Evolutionary conservation across 1,284 basidiomycete genomes (phyloP), one percentile per base, ranked within the genome.

Genomic region (Leccinum colubrinum): DNA sequence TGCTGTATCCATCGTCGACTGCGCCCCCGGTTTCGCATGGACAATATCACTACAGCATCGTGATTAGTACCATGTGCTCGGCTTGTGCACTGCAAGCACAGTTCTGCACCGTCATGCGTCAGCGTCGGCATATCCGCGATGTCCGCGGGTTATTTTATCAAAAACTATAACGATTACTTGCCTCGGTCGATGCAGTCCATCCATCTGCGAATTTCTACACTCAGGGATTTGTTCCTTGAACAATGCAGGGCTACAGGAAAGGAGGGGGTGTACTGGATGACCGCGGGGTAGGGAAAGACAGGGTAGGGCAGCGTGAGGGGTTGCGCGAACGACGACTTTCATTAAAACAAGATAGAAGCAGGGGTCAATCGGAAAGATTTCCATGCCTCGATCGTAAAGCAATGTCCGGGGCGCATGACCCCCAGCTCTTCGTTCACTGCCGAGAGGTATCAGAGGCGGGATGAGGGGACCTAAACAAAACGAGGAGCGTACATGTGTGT

Each of bases 1-100:
- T 43, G 41, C 41, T 43, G 41, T 43, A 43, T 41, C 6, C 39
- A 30, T 30, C 30, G 30, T 43, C 12, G 41, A 43, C 41, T 43
- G n/a, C n/a, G 41, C 41, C n/a, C 15, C 41, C 41, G 41, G n/a
- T 43, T 43, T n/a, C n/a, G 9, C 8, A 43, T 17, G 41, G n/a
- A 17, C 48, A 22, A 50, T 14, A 25, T 25, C n/a, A 41, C 15
- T 25, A 9, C 9, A 3, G n/a, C 58, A 7, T 72, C 60, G 92
- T 95, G 62, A 95, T 91, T 37, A 95, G 78, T 7, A 96, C 79
- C 83, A 89, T 95, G 73, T 95, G 93, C 72, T 96, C 94, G 15
- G 88, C 90, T 75, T 95, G 93, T 1, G 93, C 93, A 54, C 86
- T 86, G 14, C 94, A 81, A 2, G 91, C 90, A 58, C 90, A 90